A percentile compares a stretch with the other conserved stretches of the same genome.
Conservation (phyloP, 495 filamentous ascomycete species). For the Geoglossum glabrum region DNA sequence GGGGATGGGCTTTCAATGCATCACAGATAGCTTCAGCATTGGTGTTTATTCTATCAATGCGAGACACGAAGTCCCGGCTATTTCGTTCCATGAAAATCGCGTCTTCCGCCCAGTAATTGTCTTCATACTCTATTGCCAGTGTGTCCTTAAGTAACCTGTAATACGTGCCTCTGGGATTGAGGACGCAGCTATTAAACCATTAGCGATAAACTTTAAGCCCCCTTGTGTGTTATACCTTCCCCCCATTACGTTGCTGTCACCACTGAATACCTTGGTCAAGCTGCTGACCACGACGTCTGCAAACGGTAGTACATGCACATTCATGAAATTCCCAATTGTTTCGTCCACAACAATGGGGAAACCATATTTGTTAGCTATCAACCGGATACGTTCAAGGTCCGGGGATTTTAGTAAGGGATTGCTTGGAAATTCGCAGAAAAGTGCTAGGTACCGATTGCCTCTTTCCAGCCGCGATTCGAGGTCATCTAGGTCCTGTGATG, state of each 20-base stretch:
- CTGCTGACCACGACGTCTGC: constrained; percentile 86
- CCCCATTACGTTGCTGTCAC: constrained; percentile 96
- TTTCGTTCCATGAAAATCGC: constrained; percentile 89
- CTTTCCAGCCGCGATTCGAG: constrained; percentile 47
- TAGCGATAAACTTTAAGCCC: constrained; percentile 3
- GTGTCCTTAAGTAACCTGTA: constrained; percentile 46
- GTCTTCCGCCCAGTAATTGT: constrained; percentile 86
- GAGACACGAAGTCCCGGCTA: constrained; percentile 71
- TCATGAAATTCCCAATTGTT: constrained; percentile 89
- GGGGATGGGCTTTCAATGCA: constrained; percentile 35
- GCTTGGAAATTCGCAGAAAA: constrained; percentile 89
- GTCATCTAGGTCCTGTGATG: constrained; percentile 65
- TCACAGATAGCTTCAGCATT: constrained; percentile 73
- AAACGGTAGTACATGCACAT: constrained; percentile 75
- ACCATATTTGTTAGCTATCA: constrained; percentile 61
- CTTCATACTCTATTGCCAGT: constrained; percentile 49
- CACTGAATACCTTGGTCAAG: constrained; percentile 90
- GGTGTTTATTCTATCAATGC: constrained; percentile 65
- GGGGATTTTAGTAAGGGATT: constrained; percentile 80
- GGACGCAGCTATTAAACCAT: constrained; percentile 33
- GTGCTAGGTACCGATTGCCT: constrained; percentile 61
- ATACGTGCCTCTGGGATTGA: constrained; percentile 61
- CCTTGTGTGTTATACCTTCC: constrained; percentile 30
- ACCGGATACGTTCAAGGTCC: constrained; percentile 58
- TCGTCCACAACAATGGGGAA: constrained; percentile 90